Conservation (phyloP, 2,329 filamentous ascomycete species). For the Penicillium sp. region DNA sequence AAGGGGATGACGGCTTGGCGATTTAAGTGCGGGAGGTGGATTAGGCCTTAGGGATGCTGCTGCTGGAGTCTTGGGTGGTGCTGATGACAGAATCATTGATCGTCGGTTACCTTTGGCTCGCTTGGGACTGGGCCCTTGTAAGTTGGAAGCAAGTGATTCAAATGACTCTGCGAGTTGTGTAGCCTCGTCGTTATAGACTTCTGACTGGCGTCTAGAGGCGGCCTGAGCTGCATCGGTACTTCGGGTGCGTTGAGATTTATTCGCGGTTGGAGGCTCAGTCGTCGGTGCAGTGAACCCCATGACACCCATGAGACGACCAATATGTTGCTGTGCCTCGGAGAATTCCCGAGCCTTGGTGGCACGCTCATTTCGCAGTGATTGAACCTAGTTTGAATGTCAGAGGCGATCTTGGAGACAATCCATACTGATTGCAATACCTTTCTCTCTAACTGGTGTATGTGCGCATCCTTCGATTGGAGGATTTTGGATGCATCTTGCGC, state of each 20-base stretch:
- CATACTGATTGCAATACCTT: conserved; percentile 23
- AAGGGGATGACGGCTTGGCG: conserved; percentile 22
- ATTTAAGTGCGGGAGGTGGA: neutral
- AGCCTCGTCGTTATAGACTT: conserved; percentile 13
- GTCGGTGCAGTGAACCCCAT: conserved; percentile 35
- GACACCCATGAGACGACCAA: conserved; percentile 37
- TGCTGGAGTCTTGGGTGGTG: conserved; percentile 1
- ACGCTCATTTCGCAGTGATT: conserved; percentile 35
- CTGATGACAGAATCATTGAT: conserved; percentile 13
- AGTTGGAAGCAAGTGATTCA: conserved; percentile 17
- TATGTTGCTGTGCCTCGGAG: conserved; percentile 40
- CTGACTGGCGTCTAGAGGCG: conserved; percentile 13
- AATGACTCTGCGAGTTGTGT: conserved; percentile 23
- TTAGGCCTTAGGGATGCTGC: conserved; percentile 7
- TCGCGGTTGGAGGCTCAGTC: conserved; percentile 13
- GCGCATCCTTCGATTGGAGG: conserved; percentile 30
- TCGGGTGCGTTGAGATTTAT: conserved; percentile 14
- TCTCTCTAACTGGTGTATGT: conserved; percentile 32
- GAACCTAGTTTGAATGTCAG: conserved; percentile 24
- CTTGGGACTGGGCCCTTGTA: conserved; percentile 28
- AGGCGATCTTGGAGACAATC: neutral
- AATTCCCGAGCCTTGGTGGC: conserved; percentile 40
- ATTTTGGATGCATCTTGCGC: conserved; percentile 26
- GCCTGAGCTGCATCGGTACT: conserved; percentile 8
- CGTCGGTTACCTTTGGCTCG: conserved; percentile 24